Evolutionary conservation across 2,329 filamentous ascomycete species (phyloP).

Genomic region (Penicillium sp.): DNA sequence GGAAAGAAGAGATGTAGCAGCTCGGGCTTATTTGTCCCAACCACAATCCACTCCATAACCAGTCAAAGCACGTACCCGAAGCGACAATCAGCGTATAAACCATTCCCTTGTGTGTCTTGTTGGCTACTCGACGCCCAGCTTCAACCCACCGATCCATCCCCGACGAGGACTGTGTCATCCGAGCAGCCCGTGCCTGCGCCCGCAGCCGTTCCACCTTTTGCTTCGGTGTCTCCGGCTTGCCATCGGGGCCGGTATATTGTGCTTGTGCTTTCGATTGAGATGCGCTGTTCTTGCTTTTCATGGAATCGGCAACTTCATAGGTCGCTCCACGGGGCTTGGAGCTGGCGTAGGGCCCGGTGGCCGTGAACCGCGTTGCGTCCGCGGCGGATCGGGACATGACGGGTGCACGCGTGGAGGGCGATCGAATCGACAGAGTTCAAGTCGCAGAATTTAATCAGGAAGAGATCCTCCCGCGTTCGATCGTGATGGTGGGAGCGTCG

Average conservation of each 20-base stretch:
- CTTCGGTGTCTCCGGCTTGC: slow-evolving; percentile 55
- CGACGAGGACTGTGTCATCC: slow-evolving; percentile 54
- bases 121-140: slow-evolving; percentile 52
- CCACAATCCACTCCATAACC: neutral
- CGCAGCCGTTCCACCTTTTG: slow-evolving; percentile 64
- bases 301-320: slow-evolving; percentile 30
- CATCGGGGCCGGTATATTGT: slow-evolving; percentile 22
- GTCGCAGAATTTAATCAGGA: neutral
- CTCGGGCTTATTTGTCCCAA: neutral
- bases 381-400: slow-evolving; percentile 45
- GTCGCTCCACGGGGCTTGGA: slow-evolving; percentile 34
- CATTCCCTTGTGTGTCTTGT: slow-evolving; percentile 56
- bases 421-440: neutral
- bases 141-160: slow-evolving; percentile 51
- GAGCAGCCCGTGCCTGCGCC: slow-evolving; percentile 61
- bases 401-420: slow-evolving; percentile 4
- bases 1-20: neutral
- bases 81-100: slow-evolving; percentile 56
- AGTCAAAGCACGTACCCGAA: slow-evolving; percentile 46
- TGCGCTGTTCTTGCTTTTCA: slow-evolving; percentile 15
- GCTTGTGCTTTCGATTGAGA: slow-evolving; percentile 9
- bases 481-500: slow-evolving; percentile 2
- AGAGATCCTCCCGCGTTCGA: neutral
- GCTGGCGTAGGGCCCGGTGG: slow-evolving; percentile 46
- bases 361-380: slow-evolving; percentile 49